Evolutionary conservation across 257 asterid genomes (phyloP).

Genomic region (Leonotis leonurus): DNA sequence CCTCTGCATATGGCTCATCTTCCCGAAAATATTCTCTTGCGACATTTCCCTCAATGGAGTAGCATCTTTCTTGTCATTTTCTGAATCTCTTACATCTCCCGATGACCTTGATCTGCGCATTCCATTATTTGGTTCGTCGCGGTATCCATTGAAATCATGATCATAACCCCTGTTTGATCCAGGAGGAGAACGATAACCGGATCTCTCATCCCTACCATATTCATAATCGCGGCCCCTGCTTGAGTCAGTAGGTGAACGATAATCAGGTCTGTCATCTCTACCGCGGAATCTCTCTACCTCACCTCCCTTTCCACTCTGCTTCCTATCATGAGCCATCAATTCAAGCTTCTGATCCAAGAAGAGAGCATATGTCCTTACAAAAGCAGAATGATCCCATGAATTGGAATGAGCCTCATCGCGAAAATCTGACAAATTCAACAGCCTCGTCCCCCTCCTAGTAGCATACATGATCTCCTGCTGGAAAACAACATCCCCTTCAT

Average conservation of each 20-base stretch:
- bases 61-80: slow-evolving; percentile 42
- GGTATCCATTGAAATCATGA: slow-evolving; percentile 45
- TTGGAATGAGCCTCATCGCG: slow-evolving; percentile 84
- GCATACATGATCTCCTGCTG: slow-evolving; percentile 77
- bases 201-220: slow-evolving; percentile 44
- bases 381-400: slow-evolving; percentile 78
- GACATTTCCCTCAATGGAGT: slow-evolving; percentile 74
- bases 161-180: slow-evolving; percentile 45
- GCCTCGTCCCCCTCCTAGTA: slow-evolving; percentile 63
- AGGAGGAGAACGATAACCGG: slow-evolving; percentile 43
- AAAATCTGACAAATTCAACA: slow-evolving; percentile 70
- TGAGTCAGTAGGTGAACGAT: slow-evolving; percentile 48
- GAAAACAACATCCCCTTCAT: slow-evolving; percentile 56
- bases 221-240: slow-evolving; percentile 45
- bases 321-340: slow-evolving; percentile 47
- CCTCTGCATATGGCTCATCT: slow-evolving; percentile 83
- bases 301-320: slow-evolving; percentile 35
- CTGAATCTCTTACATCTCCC: slow-evolving; percentile 51
- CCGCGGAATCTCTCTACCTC: slow-evolving; percentile 38
- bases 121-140: slow-evolving; percentile 42
- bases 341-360: slow-evolving; percentile 77
- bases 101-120: slow-evolving; percentile 68
- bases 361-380: slow-evolving; percentile 58
- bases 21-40: slow-evolving; percentile 56
- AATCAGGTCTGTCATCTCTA: slow-evolving; percentile 33